These are phyloP conservation scores for Aspergillus jensenii DNA, from an alignment of 2,329 filamentous ascomycete genomes.

Conservation along the genomic window DNA sequence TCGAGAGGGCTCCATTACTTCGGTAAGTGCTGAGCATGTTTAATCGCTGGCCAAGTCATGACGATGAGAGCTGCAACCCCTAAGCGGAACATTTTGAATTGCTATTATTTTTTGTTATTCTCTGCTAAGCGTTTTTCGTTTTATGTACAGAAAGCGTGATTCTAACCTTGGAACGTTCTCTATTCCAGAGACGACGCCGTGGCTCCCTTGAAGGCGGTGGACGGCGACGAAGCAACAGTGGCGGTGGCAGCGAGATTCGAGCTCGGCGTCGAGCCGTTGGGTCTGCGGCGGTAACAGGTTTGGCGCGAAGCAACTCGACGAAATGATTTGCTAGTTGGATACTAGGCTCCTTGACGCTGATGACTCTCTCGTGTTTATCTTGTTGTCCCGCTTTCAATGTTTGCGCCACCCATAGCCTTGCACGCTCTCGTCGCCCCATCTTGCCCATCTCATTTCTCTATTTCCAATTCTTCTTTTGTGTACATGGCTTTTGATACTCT, in stretches of 20 bases:
- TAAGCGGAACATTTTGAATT: neutral
- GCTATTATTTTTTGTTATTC: constrained; percentile 28
- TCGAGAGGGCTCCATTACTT: constrained; percentile 47
- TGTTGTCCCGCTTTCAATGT: constrained; percentile 23
- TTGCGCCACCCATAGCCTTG: constrained; percentile 21
- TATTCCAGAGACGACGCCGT: constrained; percentile 48
- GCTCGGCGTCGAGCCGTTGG: constrained; percentile 42
- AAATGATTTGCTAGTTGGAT: constrained; percentile 31
- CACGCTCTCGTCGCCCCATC: constrained; percentile 19
- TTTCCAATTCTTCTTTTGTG: constrained; percentile 32
- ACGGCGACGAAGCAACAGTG: constrained; percentile 43
- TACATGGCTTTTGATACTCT: constrained; percentile 44
- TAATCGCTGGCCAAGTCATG: constrained; percentile 25
- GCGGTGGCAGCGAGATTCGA: constrained; percentile 43
- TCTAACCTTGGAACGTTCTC: constrained; percentile 48
- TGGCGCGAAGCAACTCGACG: constrained; percentile 45
- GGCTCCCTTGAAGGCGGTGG: constrained; percentile 41
- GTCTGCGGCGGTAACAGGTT: constrained; percentile 34
- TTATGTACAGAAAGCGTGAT: constrained; percentile 44
- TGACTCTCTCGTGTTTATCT: constrained; percentile 33
- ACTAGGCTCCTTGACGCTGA: constrained; percentile 22
- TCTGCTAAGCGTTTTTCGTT: constrained; percentile 41
- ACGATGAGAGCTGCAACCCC: constrained; percentile 22
- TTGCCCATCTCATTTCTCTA: constrained; percentile 20
- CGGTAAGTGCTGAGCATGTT: constrained; percentile 19